Percentiles rank a stretch among this genome's conserved stretches.
Conservation (phyloP, 495 filamentous ascomycete genomes). For the Neurospora discreta region DNA sequence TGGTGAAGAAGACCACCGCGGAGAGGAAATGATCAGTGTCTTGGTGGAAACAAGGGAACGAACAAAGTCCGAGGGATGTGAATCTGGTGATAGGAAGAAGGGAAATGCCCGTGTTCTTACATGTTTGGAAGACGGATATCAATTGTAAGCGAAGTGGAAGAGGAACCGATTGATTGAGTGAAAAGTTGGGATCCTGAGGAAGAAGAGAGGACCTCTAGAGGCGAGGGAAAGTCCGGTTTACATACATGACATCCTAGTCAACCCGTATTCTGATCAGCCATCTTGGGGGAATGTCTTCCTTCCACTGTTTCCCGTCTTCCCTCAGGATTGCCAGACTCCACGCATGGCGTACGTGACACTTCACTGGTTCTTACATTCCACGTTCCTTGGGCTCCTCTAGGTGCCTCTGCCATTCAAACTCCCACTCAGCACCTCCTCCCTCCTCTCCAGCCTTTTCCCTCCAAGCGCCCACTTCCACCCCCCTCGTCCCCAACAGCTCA, state of each 20-base stretch:
- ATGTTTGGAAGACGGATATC: too few relatives aligned
- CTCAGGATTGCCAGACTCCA: background rate
- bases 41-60: too few relatives aligned
- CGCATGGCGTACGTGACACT: background rate
- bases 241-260: background rate
- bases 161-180: background rate
- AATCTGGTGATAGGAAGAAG: background rate
- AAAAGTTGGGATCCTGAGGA: background rate
- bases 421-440: background rate
- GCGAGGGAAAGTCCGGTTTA: background rate
- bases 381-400: background rate
- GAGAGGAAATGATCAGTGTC: too few relatives aligned
- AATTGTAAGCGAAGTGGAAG: background rate
- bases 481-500: conserved; percentile 41
- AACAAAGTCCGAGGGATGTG: background rate
- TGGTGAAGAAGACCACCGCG: too few relatives aligned
- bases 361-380: background rate
- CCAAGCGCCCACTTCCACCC: conserved; percentile 1
- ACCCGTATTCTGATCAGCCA: background rate
- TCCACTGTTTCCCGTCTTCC: background rate
- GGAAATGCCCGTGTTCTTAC: background rate
- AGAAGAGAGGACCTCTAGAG: background rate
- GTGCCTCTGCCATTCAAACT: background rate
- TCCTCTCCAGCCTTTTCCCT: background rate
- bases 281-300: background rate